A percentile compares a stretch with the other conserved stretches of the same genome.
phyloP scores from a whole-genome alignment of 2,329 filamentous ascomycete genomes.

The Cercospora janseana region DNA sequence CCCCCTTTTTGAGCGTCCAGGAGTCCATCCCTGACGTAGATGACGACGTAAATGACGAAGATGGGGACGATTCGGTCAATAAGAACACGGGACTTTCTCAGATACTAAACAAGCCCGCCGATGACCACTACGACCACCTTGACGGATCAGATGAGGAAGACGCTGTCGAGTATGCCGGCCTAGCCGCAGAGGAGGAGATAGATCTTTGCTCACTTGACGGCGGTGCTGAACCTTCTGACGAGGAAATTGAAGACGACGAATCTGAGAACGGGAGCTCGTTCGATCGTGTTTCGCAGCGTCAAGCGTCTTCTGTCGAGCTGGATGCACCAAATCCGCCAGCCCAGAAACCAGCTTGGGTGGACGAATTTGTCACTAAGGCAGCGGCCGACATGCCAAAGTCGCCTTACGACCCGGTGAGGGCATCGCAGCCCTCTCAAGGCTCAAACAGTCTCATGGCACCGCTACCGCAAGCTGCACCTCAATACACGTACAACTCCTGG shows the following conservation, averaged over 20 bases:
- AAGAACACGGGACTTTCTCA: constrained; percentile 20
- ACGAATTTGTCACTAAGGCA: neutral
- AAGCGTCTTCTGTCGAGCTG: constrained; percentile 23
- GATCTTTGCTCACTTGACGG: constrained; percentile 9
- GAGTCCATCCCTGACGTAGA: constrained; percentile 3
- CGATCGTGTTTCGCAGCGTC: constrained; percentile 12
- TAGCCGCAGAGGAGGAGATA: constrained; percentile 8
- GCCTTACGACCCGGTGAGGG: constrained; percentile 33
- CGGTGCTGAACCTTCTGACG: constrained; percentile 10
- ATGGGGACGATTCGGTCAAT: neutral
- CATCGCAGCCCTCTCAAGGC: constrained; percentile 20
- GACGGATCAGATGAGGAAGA: constrained; percentile 17
- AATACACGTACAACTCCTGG: constrained; percentile 24
- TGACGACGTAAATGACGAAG: constrained; percentile 4
- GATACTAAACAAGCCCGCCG: constrained; percentile 25
- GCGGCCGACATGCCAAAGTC: constrained; percentile 12
- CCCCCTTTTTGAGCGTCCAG: constrained; percentile 1
- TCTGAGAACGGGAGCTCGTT: neutral
- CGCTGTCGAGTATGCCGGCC: constrained; percentile 17
- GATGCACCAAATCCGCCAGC: constrained; percentile 5
- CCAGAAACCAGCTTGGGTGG: neutral
- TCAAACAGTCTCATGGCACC: neutral
- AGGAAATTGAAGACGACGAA: constrained; percentile 10
- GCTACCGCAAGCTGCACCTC: constrained; percentile 5
- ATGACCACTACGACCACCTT: constrained; percentile 14